Evolutionary conservation across 2,329 filamentous ascomycete species (phyloP), one percentile per base, ranked within the genome.

Genomic region (Sporothrix protearum): DNA sequence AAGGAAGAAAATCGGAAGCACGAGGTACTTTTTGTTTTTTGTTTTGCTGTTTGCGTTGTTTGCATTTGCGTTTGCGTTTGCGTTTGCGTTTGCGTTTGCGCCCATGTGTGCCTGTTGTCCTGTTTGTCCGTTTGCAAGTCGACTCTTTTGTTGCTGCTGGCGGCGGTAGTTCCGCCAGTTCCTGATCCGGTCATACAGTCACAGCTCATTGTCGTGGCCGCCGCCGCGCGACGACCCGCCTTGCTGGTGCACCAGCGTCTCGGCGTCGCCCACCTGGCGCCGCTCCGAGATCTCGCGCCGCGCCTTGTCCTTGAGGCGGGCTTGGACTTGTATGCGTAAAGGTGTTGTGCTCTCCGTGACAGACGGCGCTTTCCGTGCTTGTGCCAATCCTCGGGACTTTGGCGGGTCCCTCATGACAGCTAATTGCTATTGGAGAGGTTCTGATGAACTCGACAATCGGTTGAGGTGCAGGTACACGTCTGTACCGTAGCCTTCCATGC

Each of bases 381-480:
- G 68, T 87, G 88, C 85, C 88, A 91, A 86, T 90, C 88, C 89
- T 89, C 85, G 89, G 81, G 85, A 82, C 78, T 81, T 79, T 77
- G 87, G 87, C 82, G 86, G 87, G 82, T 90, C 91, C 88, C 91
- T 93, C 91, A 90, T 94, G 91, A 93, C 91, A 86, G 91, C 90
- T 94, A 88, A 88, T 88, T 90, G 86, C 88, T 96, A 98, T 92
- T 97, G 95, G 68, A 99, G 86, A 75, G 96, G 96, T 81, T 99
- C 96, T 33, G 94, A 97, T 49, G 93, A 97, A 76, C 93, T 97
- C 57, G 94, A 97, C 33, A 99, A 87, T 71, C 96, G 89, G 84
- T 99, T 99, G 68, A 99, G 89, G 81, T 99, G 96, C 64, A 99
- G 91, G 83, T 99, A 99, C 69, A 98, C 96, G 79, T 99, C 96